Conservation (phyloP, 768 basidiomycete genomes). For the Boletus reticulatus region DNA sequence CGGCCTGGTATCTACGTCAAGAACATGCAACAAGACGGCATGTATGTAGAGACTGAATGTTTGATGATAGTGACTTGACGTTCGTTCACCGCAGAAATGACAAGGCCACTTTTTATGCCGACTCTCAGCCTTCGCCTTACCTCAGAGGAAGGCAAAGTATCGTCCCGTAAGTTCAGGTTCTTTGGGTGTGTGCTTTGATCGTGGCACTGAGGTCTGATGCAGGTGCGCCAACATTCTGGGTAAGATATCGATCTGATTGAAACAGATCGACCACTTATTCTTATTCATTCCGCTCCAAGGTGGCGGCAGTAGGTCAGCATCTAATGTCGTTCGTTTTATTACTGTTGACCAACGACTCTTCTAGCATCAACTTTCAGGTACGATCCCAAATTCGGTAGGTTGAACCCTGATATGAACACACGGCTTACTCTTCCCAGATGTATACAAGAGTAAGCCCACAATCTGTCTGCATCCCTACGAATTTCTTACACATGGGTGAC, state of each 20-base stretch:
- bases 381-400: too few relatives aligned
- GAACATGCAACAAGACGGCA: conserved; percentile 70
- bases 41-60: conserved; percentile 39
- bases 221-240: conserved; percentile 69
- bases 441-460: too few relatives aligned
- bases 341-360: too few relatives aligned
- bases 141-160: conserved; percentile 64
- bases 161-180: conserved; percentile 52
- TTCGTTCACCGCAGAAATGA: conserved; percentile 50
- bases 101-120: conserved; percentile 71
- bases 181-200: not conserved
- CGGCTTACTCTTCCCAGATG: too few relatives aligned
- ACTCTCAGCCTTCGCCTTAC: conserved; percentile 54
- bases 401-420: too few relatives aligned
- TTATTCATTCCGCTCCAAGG: not conserved
- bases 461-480: too few relatives aligned
- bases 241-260: conserved; percentile 16
- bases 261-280: not conserved
- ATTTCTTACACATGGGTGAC: not conserved
- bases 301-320: too few relatives aligned
- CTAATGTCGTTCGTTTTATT: too few relatives aligned
- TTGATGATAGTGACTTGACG: not conserved
- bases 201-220: not conserved
- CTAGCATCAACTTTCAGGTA: too few relatives aligned
- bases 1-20: conserved; percentile 65